Conservation (phyloP, 441 rosid species). For the Adansonia rubrostipa region DNA sequence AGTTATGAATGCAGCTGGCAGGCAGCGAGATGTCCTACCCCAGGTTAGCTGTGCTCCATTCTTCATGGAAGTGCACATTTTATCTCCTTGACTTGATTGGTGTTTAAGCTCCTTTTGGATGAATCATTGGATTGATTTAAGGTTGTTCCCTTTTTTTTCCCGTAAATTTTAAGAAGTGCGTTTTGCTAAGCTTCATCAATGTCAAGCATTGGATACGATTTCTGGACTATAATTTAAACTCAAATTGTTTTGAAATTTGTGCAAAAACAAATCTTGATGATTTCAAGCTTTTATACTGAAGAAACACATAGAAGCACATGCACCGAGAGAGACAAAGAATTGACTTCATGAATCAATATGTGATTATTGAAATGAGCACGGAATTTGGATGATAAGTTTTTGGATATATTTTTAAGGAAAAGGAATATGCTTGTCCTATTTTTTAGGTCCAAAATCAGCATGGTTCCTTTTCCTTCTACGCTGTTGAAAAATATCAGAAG, state of each 20-base stretch:
- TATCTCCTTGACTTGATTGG: conserved; percentile 16
- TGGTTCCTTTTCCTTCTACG: background rate
- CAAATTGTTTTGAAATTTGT: background rate
- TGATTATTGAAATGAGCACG: background rate
- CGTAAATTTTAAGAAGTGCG: background rate
- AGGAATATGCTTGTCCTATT: background rate
- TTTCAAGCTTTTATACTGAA: background rate
- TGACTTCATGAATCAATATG: background rate
- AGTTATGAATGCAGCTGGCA: conserved; percentile 97
- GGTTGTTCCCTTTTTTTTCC: background rate
- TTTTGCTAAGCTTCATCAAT: background rate
- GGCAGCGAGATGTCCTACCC: conserved; percentile 85
- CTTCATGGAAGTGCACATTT: conserved; percentile 11
- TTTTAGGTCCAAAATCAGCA: background rate
- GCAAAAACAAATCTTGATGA: background rate
- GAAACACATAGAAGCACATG: background rate
- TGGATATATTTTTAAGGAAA: background rate
- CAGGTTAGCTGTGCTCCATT: conserved; percentile 54
- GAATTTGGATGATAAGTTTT: background rate
- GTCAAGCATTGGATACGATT: background rate
- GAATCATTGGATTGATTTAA: background rate
- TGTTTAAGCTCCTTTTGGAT: background rate
- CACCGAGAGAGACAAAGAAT: background rate
- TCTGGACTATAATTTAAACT: background rate
- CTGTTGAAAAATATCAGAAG: background rate